These are phyloP conservation scores for Magnaporthales sp. DNA, from an alignment of 2,329 filamentous ascomycete species.

Conservation along the genomic window DNA sequence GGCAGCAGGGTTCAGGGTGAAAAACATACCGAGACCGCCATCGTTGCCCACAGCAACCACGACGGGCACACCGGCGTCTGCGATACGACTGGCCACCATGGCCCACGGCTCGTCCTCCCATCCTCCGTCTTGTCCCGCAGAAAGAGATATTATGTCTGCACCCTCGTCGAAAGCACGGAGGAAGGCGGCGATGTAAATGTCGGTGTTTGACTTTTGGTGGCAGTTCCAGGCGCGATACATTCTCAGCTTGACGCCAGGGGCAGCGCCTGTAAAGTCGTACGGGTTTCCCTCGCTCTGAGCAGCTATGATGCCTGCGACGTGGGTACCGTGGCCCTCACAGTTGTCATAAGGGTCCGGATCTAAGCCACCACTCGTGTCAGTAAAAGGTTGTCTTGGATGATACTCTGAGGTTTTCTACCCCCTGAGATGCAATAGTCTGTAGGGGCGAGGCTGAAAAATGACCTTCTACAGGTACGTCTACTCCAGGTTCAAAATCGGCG, in stretches of 20 bases:
- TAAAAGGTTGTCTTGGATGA: not conserved
- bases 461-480: not conserved
- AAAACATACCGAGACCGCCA: conserved; percentile 14
- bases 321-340: conserved; percentile 15
- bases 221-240: conserved; percentile 17
- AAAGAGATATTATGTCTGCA: conserved; percentile 30
- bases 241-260: conserved; percentile 14
- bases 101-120: conserved; percentile 25
- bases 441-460: not conserved
- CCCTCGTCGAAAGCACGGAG: conserved; percentile 24
- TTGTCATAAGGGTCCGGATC: conserved; percentile 15
- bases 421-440: not conserved
- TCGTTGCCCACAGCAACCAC: conserved; percentile 32
- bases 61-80: conserved; percentile 28
- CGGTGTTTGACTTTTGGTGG: conserved; percentile 13
- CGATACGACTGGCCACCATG: conserved; percentile 28
- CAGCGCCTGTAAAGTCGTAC: conserved; percentile 14
- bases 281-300: conserved; percentile 9
- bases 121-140: conserved; percentile 8
- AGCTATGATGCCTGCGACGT: conserved; percentile 17
- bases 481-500: conserved; percentile 4
- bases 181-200: conserved; percentile 24
- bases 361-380: conserved; percentile 2
- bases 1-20: not conserved
- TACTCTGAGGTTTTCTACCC: too few species aligned